Percentiles rank a stretch among this genome's conserved stretches.
phyloP scores from a whole-genome alignment of 2,329 filamentous ascomycete species.

The Fusarium clavum region DNA sequence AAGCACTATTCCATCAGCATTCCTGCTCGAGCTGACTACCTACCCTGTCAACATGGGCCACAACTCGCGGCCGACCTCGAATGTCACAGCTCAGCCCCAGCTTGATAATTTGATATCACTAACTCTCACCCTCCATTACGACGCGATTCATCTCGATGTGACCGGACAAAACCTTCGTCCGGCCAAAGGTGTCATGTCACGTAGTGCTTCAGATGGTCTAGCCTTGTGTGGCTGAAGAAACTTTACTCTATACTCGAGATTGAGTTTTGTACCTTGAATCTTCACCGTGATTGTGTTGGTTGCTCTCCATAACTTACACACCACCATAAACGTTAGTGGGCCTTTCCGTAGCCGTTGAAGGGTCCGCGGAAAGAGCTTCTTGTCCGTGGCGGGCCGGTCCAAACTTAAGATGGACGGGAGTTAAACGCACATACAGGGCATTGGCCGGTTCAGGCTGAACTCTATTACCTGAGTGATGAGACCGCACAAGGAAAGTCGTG shows the following conservation, averaged over 20 bases:
- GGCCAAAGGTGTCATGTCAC: constrained; percentile 11
- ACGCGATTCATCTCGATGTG: constrained; percentile 16
- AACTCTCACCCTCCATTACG: constrained; percentile 29
- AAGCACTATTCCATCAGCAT: neutral
- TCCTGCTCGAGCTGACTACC: constrained; percentile 4
- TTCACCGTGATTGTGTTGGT: constrained; percentile 2
- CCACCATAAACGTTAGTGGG: constrained; percentile 21
- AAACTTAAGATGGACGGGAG: constrained; percentile 33
- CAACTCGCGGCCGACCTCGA: constrained; percentile 11
- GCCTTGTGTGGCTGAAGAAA: constrained; percentile 24
- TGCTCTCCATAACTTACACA: constrained; percentile 25
- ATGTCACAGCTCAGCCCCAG: constrained; percentile 19
- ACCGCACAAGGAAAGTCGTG: constrained; percentile 10
- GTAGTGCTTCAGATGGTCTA: constrained; percentile 26
- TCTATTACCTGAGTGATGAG: constrained; percentile 9
- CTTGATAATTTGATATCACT: constrained; percentile 10
- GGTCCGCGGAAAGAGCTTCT: constrained; percentile 25
- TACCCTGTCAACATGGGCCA: constrained; percentile 24
- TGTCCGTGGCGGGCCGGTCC: constrained; percentile 34
- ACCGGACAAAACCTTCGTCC: constrained; percentile 24
- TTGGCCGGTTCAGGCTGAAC: constrained; percentile 10
- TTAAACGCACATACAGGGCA: constrained; percentile 30
- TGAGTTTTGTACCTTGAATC: constrained; percentile 36
- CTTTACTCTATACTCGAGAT: constrained; percentile 22
- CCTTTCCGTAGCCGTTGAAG: constrained; percentile 34